Evolutionary conservation across 768 basidiomycete species (phyloP).

Genomic region (Pulveroboletus sp.): DNA sequence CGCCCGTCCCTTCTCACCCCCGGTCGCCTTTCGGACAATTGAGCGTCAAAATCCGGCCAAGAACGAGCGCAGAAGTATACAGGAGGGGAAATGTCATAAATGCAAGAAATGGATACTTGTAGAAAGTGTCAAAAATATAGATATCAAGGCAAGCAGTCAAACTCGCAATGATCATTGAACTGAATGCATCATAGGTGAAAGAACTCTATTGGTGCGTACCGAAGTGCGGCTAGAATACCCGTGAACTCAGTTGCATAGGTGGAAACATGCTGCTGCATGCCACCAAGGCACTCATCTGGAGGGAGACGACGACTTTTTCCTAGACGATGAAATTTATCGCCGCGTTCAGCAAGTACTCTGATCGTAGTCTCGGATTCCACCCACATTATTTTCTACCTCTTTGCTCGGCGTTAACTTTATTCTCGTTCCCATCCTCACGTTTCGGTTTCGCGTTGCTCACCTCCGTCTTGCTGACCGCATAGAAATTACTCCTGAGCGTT

Average conservation of each 20-base stretch:
- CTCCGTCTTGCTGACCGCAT: constrained; percentile 11
- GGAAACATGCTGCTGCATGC: constrained; percentile 80
- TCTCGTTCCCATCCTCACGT: constrained; percentile 5
- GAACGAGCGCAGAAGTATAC: constrained; percentile 52
- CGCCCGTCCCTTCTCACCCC: constrained; percentile 73
- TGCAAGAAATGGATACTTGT: constrained; percentile 69
- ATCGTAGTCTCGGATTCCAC: not conserved
- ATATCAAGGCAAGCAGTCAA: constrained; percentile 52
- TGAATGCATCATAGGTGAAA: constrained; percentile 44
- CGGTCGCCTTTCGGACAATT: constrained; percentile 52
- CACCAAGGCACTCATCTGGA: constrained; percentile 54
- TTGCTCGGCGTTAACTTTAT: constrained; percentile 6
- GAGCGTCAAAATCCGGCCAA: constrained; percentile 46
- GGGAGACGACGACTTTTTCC: constrained; percentile 55
- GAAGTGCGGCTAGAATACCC: not conserved
- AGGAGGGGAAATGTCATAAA: constrained; percentile 75
- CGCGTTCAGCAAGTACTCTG: constrained; percentile 16
- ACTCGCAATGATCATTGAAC: not conserved
- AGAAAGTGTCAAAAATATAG: constrained; percentile 69
- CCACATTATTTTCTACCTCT: not conserved
- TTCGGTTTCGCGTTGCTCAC: constrained; percentile 10
- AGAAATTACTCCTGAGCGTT: not conserved
- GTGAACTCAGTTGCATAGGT: constrained; percentile 40
- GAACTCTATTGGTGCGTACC: constrained; percentile 72
- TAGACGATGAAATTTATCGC: constrained; percentile 46